Conservation (phyloP, 805 yeast genomes). For the Geotrichum ghanense region DNA sequence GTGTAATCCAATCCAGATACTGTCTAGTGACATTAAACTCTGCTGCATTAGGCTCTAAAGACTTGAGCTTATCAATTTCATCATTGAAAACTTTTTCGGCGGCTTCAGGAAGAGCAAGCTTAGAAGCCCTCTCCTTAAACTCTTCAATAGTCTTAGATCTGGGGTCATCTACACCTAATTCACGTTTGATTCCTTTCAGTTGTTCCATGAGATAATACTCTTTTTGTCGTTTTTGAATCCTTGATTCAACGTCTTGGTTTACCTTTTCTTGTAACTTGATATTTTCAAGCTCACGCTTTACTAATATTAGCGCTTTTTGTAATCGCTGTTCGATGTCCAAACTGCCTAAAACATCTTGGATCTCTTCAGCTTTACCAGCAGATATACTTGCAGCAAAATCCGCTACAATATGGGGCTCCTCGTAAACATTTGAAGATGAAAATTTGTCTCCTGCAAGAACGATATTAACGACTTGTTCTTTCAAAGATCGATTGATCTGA, state of each 20-base stretch:
- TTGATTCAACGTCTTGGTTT: conserved; percentile 68
- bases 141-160: conserved; percentile 73
- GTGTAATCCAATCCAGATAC: conserved; percentile 91
- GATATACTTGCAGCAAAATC: conserved; percentile 86
- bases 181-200: conserved; percentile 42
- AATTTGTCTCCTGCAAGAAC: conserved; percentile 23
- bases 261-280: conserved; percentile 74
- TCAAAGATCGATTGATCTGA: conserved; percentile 45
- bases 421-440: conserved; percentile 37
- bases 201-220: conserved; percentile 79
- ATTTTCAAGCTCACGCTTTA: conserved; percentile 76
- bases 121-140: conserved; percentile 64
- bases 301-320: conserved; percentile 60
- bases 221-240: conserved; percentile 71
- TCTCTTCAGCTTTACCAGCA: conserved; percentile 59
- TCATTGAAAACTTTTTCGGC: conserved; percentile 83
- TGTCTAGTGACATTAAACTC: conserved; percentile 85
- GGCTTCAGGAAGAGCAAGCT: conserved; percentile 65
- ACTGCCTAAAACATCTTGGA: conserved; percentile 70
- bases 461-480: conserved; percentile 57
- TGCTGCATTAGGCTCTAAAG: conserved; percentile 77
- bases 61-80: conserved; percentile 64
- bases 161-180: conserved; percentile 82
- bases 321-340: conserved; percentile 66
- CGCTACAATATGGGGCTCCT: conserved; percentile 66